Evolutionary conservation across 2,329 filamentous ascomycete genomes (phyloP).

Genomic region (Hymenoscyphus scutula): DNA sequence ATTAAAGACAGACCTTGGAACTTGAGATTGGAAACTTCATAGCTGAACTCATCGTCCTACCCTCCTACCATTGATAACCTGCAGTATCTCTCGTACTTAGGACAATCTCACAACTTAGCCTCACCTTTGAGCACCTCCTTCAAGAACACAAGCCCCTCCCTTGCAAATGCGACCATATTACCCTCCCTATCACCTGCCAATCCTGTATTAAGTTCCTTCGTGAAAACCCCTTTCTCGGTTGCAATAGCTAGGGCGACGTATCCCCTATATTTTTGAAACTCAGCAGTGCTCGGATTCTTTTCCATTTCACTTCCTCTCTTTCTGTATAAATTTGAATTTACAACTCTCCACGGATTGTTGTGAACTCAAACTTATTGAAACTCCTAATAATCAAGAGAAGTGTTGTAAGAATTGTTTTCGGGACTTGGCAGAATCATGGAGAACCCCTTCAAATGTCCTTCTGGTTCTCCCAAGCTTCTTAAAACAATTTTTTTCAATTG

Average conservation of each 20-base stretch:
- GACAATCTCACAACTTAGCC: slow-evolving; percentile 32
- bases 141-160: slow-evolving; percentile 54
- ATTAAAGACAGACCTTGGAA: too few relatives aligned
- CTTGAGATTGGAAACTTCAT: too few relatives aligned
- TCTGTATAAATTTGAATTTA: background rate
- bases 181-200: slow-evolving; percentile 50
- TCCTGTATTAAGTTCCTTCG: slow-evolving; percentile 55
- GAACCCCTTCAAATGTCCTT: too few relatives aligned
- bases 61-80: too few relatives aligned
- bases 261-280: slow-evolving; percentile 42
- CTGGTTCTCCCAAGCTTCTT: too few relatives aligned
- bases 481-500: too few relatives aligned
- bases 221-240: slow-evolving; percentile 49
- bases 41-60: too few relatives aligned
- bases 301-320: background rate
- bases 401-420: too few relatives aligned
- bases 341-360: background rate
- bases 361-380: background rate
- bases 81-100: background rate
- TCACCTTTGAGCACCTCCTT: slow-evolving; percentile 50
- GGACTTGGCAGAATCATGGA: too few relatives aligned
- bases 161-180: slow-evolving; percentile 64
- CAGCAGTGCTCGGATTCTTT: too few relatives aligned
- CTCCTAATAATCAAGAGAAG: too few relatives aligned
- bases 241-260: slow-evolving; percentile 64